A percentile compares a stretch with the other conserved stretches of the same genome.
Conservation (phyloP, 495 filamentous ascomycete species). For the Neurospora cerealis region DNA sequence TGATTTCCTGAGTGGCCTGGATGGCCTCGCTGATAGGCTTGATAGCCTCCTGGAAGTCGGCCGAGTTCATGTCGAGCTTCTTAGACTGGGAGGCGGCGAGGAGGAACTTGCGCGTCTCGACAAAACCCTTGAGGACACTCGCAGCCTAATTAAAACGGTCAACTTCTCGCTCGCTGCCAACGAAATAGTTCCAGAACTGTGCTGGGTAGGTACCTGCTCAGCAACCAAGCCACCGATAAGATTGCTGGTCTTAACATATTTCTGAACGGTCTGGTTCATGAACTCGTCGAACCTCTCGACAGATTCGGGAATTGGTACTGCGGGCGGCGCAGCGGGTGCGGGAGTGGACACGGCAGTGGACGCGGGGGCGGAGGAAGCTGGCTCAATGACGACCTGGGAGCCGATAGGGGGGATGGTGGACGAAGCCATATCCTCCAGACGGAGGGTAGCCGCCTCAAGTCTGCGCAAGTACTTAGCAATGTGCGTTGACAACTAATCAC, state of each 20-base stretch:
- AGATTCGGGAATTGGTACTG: constrained; percentile 58
- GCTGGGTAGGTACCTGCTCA: constrained; percentile 53
- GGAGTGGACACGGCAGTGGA: constrained; percentile 20
- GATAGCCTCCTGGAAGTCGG: constrained; percentile 47
- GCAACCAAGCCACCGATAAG: constrained; percentile 67
- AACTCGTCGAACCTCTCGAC: constrained; percentile 81
- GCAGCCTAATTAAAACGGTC: constrained; percentile 17
- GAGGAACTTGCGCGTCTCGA: constrained; percentile 77
- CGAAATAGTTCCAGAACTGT: background rate
- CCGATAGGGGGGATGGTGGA: constrained; percentile 39
- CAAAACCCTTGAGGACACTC: constrained; percentile 47
- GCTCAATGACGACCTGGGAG: constrained; percentile 19
- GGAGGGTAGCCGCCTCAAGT: constrained; percentile 93
- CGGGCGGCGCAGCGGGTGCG: constrained; percentile 29
- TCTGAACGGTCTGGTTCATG: constrained; percentile 62
- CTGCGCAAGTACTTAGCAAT: constrained; percentile 40
- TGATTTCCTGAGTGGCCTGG: constrained; percentile 62
- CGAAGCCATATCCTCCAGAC: constrained; percentile 90
- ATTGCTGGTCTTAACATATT: constrained; percentile 67
- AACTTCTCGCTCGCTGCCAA: background rate
- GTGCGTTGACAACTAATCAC: background rate
- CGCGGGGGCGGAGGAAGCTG: constrained; percentile 6
- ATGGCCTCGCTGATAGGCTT: constrained; percentile 74
- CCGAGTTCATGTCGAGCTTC: constrained; percentile 68
- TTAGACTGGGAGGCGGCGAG: constrained; percentile 82